Evolutionary conservation across 768 basidiomycete species (phyloP), one percentile per base, ranked within the genome.

Genomic region (Dictyophora rubrovolvata): DNA sequence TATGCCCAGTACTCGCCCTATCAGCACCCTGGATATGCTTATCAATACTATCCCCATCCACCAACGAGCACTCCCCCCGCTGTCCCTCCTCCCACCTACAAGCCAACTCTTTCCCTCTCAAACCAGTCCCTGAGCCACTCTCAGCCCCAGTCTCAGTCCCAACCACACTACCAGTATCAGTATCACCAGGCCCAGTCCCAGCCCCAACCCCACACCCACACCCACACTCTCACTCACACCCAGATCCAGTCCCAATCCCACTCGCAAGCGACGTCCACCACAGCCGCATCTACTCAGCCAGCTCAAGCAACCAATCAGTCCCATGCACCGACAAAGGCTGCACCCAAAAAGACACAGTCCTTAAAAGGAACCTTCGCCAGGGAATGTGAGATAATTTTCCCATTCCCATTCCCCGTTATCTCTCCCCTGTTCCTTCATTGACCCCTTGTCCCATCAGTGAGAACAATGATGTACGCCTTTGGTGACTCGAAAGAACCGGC

Each of bases 381-480:
- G 80, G 89, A 92, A 72, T 70, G 89, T 89, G 66, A 71, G 89
- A 75, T n/a, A n/a, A n/a, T 23, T 37, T 35, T 20, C 28, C 18
- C 28, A 14, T 16, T 55, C 48, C 18, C 58, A 21, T n/a, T 36
- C 8, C 34, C 16, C 23, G n/a, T 33, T 12, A 21, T 46, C 23
- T 33, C 28, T 60, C 63, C 58, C 50, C 59, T 37, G 14, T 12
- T 23, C 36, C 35, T 16, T 48, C 55, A 10, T 42, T 12, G 21
- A 52, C 35, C 23, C 47, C n/a, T 42, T 33, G 28, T 54, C 14
- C n/a, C 57, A 55, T 12, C 64, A 91, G 91, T 93, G 60, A 83
- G 85, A 64, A 88, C 79, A 61, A 73, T 93, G 54, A 92, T 93
- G 91, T 94, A 92, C 67, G 92, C 89, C 28, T 96, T 95, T 70